Percentiles rank a stretch among this genome's conserved stretches.
Conservation (phyloP, 495 filamentous ascomycete species). For the Aspergillus kassunensis region DNA sequence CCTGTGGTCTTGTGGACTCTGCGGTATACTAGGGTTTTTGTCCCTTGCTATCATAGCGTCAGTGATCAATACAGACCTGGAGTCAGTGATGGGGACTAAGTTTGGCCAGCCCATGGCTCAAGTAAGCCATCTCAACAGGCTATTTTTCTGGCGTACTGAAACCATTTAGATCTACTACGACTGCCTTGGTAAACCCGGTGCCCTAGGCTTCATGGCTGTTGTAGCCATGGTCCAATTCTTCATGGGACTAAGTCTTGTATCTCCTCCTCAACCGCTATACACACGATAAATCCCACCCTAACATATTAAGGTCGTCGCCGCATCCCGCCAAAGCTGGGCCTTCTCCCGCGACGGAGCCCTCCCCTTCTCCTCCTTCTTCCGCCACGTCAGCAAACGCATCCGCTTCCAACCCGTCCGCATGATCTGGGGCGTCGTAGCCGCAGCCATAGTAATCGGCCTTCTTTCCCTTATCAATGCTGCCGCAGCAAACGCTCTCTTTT, state of each 20-base stretch:
- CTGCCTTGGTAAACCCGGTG: constrained; percentile 40
- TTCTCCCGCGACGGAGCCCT: constrained; percentile 59
- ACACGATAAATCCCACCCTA: neutral
- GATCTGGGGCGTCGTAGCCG: constrained; percentile 54
- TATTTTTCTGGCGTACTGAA: neutral
- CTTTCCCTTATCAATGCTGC: constrained; percentile 56
- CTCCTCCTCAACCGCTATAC: neutral
- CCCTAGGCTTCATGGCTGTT: constrained; percentile 41
- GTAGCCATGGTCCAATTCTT: constrained; percentile 39
- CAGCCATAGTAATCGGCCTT: constrained; percentile 53
- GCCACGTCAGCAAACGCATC: constrained; percentile 50
- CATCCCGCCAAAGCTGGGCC: constrained; percentile 57
- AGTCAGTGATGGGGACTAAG: constrained; percentile 25
- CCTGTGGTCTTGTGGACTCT: constrained; percentile 38
- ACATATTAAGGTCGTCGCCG: constrained; percentile 44
- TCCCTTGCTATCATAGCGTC: constrained; percentile 42
- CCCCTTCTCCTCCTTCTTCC: constrained; percentile 59
- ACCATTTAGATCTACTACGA: constrained; percentile 37
- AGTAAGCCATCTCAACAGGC: constrained; percentile 17
- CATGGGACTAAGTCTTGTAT: constrained; percentile 41
- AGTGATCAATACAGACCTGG: constrained; percentile 33
- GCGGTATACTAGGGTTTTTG: constrained; percentile 52
- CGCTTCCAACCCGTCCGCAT: constrained; percentile 60
- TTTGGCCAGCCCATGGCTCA: constrained; percentile 47
- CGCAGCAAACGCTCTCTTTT: constrained; percentile 58